Base-by-base conservation (phyloP, 2,329 filamentous ascomycete genomes). In the Erysiphe neolycopersici region DNA sequence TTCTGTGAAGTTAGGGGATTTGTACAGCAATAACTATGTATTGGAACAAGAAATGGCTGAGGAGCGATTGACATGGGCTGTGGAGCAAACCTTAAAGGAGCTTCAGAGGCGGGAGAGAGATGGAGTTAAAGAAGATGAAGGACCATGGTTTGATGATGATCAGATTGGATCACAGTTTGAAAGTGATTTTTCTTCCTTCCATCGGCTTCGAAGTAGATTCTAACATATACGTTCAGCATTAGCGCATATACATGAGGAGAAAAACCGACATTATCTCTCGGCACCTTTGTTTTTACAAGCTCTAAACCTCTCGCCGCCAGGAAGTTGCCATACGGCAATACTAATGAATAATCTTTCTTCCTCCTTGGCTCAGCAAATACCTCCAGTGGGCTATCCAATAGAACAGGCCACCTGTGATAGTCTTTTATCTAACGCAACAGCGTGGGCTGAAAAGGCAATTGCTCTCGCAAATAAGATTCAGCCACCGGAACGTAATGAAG, bases 241-340 rank as follows among this genome's bases (percentile, higher is more conserved):
- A 19, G 87, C 72, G 16, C 69, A 76, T 46, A 73, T 76, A 52
- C 94, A 92, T 59, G 73, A 81, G 54, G 66, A 69, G 41, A 73
- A 72, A 51, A 71, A 76, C 38, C 73, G 80, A 51, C 77, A 83
- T 54, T 80, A 87, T 51, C 73, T 94, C 1, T 79, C 85, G 5
- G 70, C 85, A 18, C 84, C 85, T 3, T 66, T 94, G 29, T 92
- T 85, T 57, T 72, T 94, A 52, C 83, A 91, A 54, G 82, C 85
- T 5, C 65, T 93, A 31, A 68, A 75, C 16, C 61, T 89, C 39
- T 76, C 72, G 56, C 67, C 72, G 3, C 61, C 61, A 1, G 64
- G 63, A 19, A 69, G 64, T 29, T 94, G 85, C 57, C 84, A 92
- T 57, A 74, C 78, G 42, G 78, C 82, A 26, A 67, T 85, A 13